A percentile compares a stretch with the other conserved stretches of the same genome.
These are phyloP conservation scores for Leucocoprinus birnbaumii DNA, from an alignment of 768 basidiomycete genomes.

Conservation along the genomic window DNA sequence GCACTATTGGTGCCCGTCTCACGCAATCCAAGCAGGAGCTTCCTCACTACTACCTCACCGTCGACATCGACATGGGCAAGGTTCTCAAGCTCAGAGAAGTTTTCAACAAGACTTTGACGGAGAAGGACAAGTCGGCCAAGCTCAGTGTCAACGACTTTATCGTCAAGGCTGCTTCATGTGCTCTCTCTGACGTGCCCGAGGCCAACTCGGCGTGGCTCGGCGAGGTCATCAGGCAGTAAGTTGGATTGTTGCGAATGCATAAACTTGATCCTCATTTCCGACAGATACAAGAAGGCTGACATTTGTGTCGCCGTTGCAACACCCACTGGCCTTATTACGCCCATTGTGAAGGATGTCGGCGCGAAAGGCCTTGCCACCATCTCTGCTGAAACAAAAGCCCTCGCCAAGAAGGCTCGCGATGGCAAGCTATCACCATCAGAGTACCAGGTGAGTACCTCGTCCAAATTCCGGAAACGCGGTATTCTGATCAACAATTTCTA, in stretches of 20 bases:
- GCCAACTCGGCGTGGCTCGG: conserved; percentile 98
- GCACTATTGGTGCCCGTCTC: conserved; percentile 86
- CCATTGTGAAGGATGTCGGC: conserved; percentile 92
- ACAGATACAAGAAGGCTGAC: conserved; percentile 93
- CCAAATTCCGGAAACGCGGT: not conserved
- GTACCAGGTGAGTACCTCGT: conserved; percentile 69
- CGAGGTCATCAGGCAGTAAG: conserved; percentile 92
- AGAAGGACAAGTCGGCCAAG: conserved; percentile 89
- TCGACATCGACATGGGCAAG: conserved; percentile 96
- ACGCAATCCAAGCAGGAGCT: conserved; percentile 90
- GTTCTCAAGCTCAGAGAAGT: conserved; percentile 90
- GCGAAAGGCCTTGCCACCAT: conserved; percentile 91
- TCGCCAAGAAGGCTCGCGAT: conserved; percentile 95
- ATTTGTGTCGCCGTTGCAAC: conserved; percentile 98
- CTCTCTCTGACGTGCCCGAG: conserved; percentile 92
- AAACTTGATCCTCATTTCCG: conserved; percentile 1
- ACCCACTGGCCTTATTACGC: conserved; percentile 93
- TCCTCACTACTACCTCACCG: conserved; percentile 97
- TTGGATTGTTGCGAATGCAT: conserved; percentile 12
- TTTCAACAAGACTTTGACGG: conserved; percentile 86
- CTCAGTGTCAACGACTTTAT: conserved; percentile 98
- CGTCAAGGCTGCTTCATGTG: conserved; percentile 90
- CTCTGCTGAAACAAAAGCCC: conserved; percentile 86
- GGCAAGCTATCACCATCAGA: conserved; percentile 93
- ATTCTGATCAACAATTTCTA: not conserved